These are phyloP conservation scores for Arachis stenosperma DNA, from an alignment of 306 rosid genomes.

Conservation along the genomic window DNA sequence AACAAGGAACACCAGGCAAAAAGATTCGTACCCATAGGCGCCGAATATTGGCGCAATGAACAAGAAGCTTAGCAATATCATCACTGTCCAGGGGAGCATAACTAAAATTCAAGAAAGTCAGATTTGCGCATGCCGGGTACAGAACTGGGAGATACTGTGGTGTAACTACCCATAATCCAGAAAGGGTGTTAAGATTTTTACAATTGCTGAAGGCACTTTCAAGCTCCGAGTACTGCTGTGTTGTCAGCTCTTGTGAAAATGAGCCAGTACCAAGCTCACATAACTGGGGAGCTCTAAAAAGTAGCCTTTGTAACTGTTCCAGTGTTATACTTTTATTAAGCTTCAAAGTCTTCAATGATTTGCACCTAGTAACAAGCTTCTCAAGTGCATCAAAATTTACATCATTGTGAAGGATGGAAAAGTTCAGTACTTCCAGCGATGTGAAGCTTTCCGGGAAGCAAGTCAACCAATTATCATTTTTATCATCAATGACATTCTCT, in stretches of 20 bases:
- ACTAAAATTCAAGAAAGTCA: conserved; percentile 81
- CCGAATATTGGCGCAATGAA: conserved; percentile 65
- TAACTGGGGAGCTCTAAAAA: conserved; percentile 61
- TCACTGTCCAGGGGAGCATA: conserved; percentile 60
- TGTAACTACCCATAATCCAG: conserved; percentile 73
- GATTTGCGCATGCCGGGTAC: conserved; percentile 63
- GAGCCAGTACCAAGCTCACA: conserved; percentile 78
- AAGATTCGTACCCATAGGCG: conserved; percentile 70
- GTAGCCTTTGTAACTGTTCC: conserved; percentile 65
- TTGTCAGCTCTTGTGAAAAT: conserved; percentile 62
- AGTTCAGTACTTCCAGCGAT: conserved; percentile 75
- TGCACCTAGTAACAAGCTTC: conserved; percentile 76
- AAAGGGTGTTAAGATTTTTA: conserved; percentile 66
- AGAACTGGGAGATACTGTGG: conserved; percentile 64
- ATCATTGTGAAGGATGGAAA: conserved; percentile 59
- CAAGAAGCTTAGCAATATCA: conserved; percentile 65
- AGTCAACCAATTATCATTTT: conserved; percentile 76
- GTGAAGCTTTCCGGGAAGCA: conserved; percentile 82
- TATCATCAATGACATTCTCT: conserved; percentile 74
- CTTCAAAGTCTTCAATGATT: conserved; percentile 70
- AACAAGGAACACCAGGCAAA: conserved; percentile 3
- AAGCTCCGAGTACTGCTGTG: conserved; percentile 59
- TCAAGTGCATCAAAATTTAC: conserved; percentile 71
- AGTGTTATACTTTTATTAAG: conserved; percentile 65
- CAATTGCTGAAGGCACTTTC: conserved; percentile 64